These are phyloP conservation scores for Ophiostoma sp. DNA, from an alignment of 2,329 filamentous ascomycete genomes.

Conservation along the genomic window DNA sequence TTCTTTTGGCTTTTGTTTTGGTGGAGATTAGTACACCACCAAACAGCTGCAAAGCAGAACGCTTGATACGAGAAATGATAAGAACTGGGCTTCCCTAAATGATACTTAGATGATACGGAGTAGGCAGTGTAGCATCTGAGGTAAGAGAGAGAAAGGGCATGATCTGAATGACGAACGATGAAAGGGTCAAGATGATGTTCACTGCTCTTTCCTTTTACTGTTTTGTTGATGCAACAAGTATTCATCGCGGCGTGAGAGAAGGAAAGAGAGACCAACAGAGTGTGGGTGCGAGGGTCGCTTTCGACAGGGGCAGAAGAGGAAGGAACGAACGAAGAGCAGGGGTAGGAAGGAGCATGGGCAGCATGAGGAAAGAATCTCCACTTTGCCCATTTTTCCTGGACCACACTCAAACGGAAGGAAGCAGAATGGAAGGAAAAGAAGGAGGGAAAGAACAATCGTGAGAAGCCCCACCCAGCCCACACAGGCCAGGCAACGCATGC, in stretches of 20 bases:
- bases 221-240: neutral
- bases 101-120: slow-evolving; percentile 3
- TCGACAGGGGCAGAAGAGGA: neutral
- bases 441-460: neutral
- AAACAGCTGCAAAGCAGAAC: neutral
- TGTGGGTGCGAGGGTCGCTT: slow-evolving; percentile 8
- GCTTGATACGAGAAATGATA: neutral
- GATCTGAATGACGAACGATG: neutral
- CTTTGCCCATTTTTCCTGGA: neutral
- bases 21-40: neutral
- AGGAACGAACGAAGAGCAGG: neutral
- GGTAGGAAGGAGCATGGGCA: neutral
- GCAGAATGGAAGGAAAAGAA: neutral
- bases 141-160: neutral
- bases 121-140: slow-evolving; percentile 2
- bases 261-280: neutral
- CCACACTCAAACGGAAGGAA: neutral
- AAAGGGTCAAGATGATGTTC: neutral
- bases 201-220: neutral
- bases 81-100: neutral
- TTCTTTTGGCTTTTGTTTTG: neutral
- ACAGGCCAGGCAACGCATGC: neutral
- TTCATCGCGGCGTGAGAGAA: neutral
- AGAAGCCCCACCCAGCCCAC: neutral
- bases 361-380: neutral